Conservation (phyloP, 495 filamentous ascomycete species). For the Schizothecium vesticola region DNA sequence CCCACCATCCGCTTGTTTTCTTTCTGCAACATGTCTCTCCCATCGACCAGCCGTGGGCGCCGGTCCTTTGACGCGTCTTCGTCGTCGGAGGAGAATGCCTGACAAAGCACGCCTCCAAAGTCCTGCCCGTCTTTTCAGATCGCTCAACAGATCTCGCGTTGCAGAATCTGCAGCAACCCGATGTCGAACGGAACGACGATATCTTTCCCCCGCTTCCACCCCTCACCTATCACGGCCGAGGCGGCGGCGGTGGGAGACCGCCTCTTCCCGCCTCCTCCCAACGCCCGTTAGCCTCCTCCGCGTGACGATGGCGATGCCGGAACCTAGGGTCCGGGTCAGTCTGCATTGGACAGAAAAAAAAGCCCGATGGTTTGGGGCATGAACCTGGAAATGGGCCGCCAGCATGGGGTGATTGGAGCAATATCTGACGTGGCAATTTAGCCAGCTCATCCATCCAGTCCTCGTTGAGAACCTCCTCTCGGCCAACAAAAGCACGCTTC, state of each 20-base stretch:
- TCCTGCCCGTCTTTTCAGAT: background rate
- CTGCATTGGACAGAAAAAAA: background rate
- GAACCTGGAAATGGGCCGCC: constrained; percentile 6
- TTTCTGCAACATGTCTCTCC: background rate
- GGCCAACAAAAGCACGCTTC: background rate
- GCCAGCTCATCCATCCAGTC: constrained; percentile 13
- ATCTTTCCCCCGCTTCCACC: background rate
- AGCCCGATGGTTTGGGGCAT: background rate
- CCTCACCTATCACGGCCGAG: background rate
- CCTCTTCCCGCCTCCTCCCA: background rate
- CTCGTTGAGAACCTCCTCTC: background rate
- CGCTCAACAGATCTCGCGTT: background rate
- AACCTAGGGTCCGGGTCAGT: background rate
- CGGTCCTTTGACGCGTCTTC: background rate
- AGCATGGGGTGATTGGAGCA: constrained; percentile 6
- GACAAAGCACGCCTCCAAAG: background rate
- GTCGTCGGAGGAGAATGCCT: background rate
- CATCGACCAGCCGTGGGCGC: background rate
- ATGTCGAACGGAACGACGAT: background rate
- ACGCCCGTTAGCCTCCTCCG: background rate
- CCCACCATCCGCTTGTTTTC: background rate
- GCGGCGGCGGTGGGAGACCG: too few relatives aligned
- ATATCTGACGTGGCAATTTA: constrained; percentile 27
- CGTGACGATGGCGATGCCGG: background rate
- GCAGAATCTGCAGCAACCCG: constrained; percentile 4